Base-by-base conservation (phyloP, 2,329 filamentous ascomycete species). In the Chrysoporthe puriensis region DNA sequence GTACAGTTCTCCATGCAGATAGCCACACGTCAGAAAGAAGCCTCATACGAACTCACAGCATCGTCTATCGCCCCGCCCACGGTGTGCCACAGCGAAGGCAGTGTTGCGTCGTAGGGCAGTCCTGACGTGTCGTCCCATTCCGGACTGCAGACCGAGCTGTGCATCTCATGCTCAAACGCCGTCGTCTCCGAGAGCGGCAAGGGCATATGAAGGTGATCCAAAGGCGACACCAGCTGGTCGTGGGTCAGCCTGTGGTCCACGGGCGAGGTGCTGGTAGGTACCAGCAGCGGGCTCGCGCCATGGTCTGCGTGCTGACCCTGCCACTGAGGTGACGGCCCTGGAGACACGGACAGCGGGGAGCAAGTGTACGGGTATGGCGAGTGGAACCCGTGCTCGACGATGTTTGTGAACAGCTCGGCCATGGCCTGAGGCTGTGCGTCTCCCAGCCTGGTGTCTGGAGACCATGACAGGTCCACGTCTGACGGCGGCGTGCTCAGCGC, bases 351-450 rank as follows among this genome's bases (percentile, higher is more conserved):
- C n/a, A 40, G 11, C 18, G 62, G 13, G 0, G 32, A 21, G 6
- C 42, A 26, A 4, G 48, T 13, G 9, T 58, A 64, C n/a, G 64
- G 14, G 44, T 59, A 62, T 14, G 64, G 13, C 16, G 36, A 43
- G 18, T 67, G 40, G 14, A 67, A 70, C 21, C 60, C 58, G 26
- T 63, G 44, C 56, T 66, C 68, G 9, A 63, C 40, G 21, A 63
- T 63, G 21, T 7, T 44, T 18, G 61, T 59, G 36, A 69, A 59
- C 4, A 66, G 61, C 44, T 43, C 62, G 14, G 56, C 14, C 2
- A 69, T 34, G 42, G 18, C 7, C n/a, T 59, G 62, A 11, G 62
- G 40, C 6, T 62, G 36, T 9, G 43, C 8, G 8, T 42, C 48
- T 16, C 21, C 21, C 13, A 63, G 18, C 13, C 46, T 42, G 21